phyloP scores from a whole-genome alignment of 2,329 filamentous ascomycete genomes.

The Aspergillus sp. region DNA sequence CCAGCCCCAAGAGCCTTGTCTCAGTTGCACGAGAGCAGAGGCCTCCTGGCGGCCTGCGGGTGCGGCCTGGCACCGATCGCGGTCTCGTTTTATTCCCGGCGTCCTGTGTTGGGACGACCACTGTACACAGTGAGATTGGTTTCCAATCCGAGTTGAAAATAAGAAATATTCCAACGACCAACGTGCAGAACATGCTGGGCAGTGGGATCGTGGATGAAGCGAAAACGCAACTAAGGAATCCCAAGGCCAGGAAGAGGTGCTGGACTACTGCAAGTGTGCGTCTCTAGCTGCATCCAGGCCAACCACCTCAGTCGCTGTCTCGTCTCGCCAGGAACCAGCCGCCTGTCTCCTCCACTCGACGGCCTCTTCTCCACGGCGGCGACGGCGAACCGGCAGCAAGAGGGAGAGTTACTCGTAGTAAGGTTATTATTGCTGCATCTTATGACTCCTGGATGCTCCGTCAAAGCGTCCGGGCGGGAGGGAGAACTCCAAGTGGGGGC shows the following conservation, averaged over 20 bases:
- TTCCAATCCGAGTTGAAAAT: not conserved
- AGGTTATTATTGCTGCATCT: not conserved
- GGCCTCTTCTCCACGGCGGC: not conserved
- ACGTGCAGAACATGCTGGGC: not conserved
- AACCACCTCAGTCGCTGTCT: constrained; percentile 7
- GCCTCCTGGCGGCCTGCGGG: not conserved
- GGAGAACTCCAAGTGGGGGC: not conserved
- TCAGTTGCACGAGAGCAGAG: constrained; percentile 8
- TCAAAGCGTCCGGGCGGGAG: not conserved
- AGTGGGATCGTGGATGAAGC: not conserved
- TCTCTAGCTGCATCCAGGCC: constrained; percentile 16
- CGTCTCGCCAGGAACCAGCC: constrained; percentile 8
- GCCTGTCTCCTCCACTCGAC: not conserved
- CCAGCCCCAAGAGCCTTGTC: constrained; percentile 5
- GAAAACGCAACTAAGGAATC: not conserved
- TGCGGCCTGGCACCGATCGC: too few relatives aligned
- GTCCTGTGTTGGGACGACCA: too few relatives aligned
- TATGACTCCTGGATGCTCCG: too few relatives aligned
- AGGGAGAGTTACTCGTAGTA: not conserved
- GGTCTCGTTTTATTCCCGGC: too few relatives aligned
- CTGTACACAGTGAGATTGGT: not conserved
- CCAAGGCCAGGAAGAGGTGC: constrained; percentile 11
- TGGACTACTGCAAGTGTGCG: constrained; percentile 23
- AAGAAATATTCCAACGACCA: not conserved
- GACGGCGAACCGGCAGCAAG: too few relatives aligned